These are phyloP conservation scores for Claviceps capensis DNA, from an alignment of 2,329 filamentous ascomycete species.

Conservation along the genomic window DNA sequence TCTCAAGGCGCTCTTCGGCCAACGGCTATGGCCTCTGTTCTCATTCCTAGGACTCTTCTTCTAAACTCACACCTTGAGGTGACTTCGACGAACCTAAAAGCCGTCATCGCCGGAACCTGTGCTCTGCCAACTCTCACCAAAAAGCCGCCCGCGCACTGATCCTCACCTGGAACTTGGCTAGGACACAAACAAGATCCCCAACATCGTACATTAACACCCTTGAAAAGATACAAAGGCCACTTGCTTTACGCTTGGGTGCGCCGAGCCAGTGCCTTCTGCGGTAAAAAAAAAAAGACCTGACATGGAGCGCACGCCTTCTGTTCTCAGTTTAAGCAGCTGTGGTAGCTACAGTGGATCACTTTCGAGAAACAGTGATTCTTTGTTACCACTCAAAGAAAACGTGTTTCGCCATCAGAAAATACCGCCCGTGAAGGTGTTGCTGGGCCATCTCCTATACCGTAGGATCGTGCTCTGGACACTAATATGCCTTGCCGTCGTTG, in stretches of 20 bases:
- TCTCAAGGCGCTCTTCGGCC: too few species aligned
- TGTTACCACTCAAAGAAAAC: slow-evolving; percentile 20
- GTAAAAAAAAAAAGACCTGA: slow-evolving; percentile 3
- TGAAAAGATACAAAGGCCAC: not conserved
- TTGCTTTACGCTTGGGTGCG: not conserved
- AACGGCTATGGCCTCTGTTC: too few species aligned
- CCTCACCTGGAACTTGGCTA: not conserved
- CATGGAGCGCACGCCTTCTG: slow-evolving; percentile 17
- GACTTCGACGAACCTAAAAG: too few species aligned
- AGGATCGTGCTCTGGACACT: slow-evolving; percentile 37
- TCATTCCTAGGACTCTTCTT: too few species aligned
- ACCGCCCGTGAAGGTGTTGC: slow-evolving; percentile 28
- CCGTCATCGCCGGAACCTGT: too few species aligned
- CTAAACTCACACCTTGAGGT: too few species aligned
- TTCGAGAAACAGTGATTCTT: slow-evolving; percentile 18
- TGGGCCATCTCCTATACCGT: slow-evolving; percentile 39
- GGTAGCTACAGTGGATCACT: slow-evolving; percentile 19
- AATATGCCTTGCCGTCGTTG: slow-evolving; percentile 26
- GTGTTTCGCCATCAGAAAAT: slow-evolving; percentile 22
- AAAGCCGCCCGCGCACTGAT: too few species aligned
- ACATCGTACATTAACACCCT: not conserved
- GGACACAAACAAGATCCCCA: not conserved
- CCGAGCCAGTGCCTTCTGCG: not conserved
- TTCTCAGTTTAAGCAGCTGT: slow-evolving; percentile 21
- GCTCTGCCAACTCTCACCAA: too few species aligned